Base-by-base conservation (phyloP, 306 rosid species). In the Acmispon strigosus region DNA sequence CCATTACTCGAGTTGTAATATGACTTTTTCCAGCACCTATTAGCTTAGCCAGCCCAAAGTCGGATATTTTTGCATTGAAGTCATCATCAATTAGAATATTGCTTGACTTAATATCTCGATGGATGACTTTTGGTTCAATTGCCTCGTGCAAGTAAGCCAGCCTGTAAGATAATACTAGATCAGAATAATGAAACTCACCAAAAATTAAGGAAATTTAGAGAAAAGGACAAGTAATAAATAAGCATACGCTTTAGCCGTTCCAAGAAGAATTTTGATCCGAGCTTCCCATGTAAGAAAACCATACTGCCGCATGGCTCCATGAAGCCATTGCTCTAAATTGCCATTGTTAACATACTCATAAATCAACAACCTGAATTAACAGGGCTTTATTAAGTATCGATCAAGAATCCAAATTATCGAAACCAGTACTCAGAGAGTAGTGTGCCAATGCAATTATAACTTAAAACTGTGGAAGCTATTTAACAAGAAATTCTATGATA, bases 71-170 rank as follows among this genome's bases (percentile, higher is more conserved):
- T 37, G 98, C 92, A 86, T 92, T 88, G 78, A 92, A 92, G 19
- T 92, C 92, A 43, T 86, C 92, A 57, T 92, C 96, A 45, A 92
- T 86, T 73, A 92, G 82, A 84, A 92, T 92, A 81, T 92, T 92
- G 83, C 96, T 90, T 0, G 98, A 90, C 76, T 92, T 92, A 58
- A 92, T 90, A 65, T 92, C 98, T 70, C 98, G 88, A 80, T 92
- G 98, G 62, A 92, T 90, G 50, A 92, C 96, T 84, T 92, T 92
- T 16, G 98, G 98, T 63, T 92, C 98, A 18, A 92, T 92, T 51
- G 98, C 98, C 81, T 92, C 98, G 13, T 92, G 98, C 79, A 92
- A 83, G 87, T 92, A 92, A 73, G 98, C 91, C 80, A 92, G 71
- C 72, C 98, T 92, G 93, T 68, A 69, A 72, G 9, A 77, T 49